Evolutionary conservation across 2,329 filamentous ascomycete species (phyloP), one percentile per base, ranked within the genome.

Genomic region (Colletotrichum euphorbiae): DNA sequence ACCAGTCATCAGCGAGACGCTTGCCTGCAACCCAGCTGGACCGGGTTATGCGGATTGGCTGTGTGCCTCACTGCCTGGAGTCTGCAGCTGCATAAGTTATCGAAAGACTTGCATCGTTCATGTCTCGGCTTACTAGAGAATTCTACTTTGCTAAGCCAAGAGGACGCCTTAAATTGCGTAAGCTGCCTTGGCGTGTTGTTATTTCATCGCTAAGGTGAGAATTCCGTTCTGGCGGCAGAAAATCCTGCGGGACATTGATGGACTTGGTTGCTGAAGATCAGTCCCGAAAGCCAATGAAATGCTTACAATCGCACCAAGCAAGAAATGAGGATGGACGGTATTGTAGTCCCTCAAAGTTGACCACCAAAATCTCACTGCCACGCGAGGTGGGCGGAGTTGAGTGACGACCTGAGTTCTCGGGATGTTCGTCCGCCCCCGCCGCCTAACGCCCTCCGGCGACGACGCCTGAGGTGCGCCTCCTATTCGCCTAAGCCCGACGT

Each of bases 41-140:
- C 62, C 24, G 15, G 45, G 62, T 40, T 31, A 54, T 46, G 43
- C 38, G 40, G 31, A 40, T 40, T 55, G 46, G 56, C 57, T 28
- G 62, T 64, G 28, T 67, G 65, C 65, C 60, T 67, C 38, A 60
- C 60, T 51, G 59, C 51, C 64, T 57, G 48, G 56, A 50, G 33
- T 19, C 15, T 40, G 40, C 15, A 54, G 59, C 17, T 38, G 19
- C 19, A 36, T 19, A 7, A 12, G 52, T 17, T 54, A 64, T 43
- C 24, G 52, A 59, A 28, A 67, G 28, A 67, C 59, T 61, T 52
- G 15, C 40, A 13, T 63, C 12, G 43, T 9, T 56, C 33, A 21
- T 9, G 31, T 62, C 46, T 65, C 28, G 19, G 38, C 6, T 21
- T 36, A 24, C 43, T 31, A n/a, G 33, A 45, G 28, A 65, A 28